Evolutionary conservation across 179 eudicot genomes (phyloP).

Genomic region (Sideroxylon spinosum): DNA sequence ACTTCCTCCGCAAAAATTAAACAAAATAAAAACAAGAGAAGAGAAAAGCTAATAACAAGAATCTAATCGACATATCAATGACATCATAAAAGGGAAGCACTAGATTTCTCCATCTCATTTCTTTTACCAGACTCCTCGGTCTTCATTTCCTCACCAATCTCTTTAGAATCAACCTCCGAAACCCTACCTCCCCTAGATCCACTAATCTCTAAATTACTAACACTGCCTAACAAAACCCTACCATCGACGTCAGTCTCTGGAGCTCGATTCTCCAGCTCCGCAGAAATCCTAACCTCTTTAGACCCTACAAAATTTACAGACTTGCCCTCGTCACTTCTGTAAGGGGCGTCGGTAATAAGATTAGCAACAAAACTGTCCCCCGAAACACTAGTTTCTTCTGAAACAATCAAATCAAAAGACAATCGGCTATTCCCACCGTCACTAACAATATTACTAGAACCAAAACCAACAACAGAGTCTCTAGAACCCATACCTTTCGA

Average conservation of each 20-base stretch:
- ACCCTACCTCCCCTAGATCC: slow-evolving; percentile 20
- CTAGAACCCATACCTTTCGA: slow-evolving; percentile 13
- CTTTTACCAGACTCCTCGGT: slow-evolving; percentile 17
- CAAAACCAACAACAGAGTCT: not conserved
- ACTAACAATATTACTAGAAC: not conserved
- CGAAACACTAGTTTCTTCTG: slow-evolving; percentile 24
- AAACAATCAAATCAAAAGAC: slow-evolving; percentile 10
- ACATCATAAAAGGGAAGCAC: too few relatives aligned
- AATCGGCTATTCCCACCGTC: slow-evolving; percentile 13
- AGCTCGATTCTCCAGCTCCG: slow-evolving; percentile 6
- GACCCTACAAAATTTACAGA: slow-evolving; percentile 12
- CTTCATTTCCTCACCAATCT: slow-evolving; percentile 24
- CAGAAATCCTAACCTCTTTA: slow-evolving; percentile 27
- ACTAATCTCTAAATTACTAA: slow-evolving; percentile 12
- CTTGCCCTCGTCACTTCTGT: slow-evolving; percentile 16
- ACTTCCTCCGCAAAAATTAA: not conserved
- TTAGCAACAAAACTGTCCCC: not conserved
- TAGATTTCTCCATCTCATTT: slow-evolving; percentile 17
- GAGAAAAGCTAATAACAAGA: too few relatives aligned
- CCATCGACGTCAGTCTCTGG: slow-evolving; percentile 18
- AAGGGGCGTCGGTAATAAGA: not conserved
- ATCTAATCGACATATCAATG: too few relatives aligned
- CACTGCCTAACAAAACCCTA: slow-evolving; percentile 23
- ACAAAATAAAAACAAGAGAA: too few relatives aligned
- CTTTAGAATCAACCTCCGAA: slow-evolving; percentile 15